These are phyloP conservation scores for Tremella fuciformis DNA, from an alignment of 768 basidiomycete species.

Conservation along the genomic window DNA sequence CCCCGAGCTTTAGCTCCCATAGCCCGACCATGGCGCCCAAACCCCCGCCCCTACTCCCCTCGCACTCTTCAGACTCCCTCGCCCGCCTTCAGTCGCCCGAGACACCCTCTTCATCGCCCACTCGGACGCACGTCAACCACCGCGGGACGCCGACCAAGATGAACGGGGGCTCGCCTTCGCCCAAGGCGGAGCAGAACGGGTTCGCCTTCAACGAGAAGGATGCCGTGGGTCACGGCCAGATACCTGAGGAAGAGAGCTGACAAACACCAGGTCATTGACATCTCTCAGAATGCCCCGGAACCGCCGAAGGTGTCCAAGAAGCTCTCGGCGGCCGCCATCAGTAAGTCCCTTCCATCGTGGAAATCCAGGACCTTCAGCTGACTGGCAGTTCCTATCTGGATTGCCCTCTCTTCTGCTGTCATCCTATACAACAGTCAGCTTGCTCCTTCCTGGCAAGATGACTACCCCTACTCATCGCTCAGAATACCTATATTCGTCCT, in stretches of 20 bases:
- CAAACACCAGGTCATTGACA: conserved; percentile 18
- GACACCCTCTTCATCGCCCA: neutral
- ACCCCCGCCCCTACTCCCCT: conserved; percentile 8
- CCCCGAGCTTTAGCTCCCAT: neutral
- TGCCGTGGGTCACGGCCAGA: neutral
- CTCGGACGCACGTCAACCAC: conserved; percentile 4
- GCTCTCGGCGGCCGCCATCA: conserved; percentile 32
- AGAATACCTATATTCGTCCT: conserved; percentile 59
- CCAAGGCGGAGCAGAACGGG: neutral
- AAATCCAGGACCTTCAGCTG: neutral
- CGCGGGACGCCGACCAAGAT: neutral
- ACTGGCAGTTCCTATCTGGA: conserved; percentile 73
- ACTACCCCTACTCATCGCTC: conserved; percentile 33
- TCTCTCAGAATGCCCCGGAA: conserved; percentile 27
- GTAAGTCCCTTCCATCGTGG: conserved; percentile 16
- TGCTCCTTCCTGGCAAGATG: conserved; percentile 52
- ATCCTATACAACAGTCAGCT: conserved; percentile 90
- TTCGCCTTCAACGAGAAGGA: conserved; percentile 1
- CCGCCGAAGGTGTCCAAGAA: conserved; percentile 9
- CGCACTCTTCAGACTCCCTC: conserved; percentile 3
- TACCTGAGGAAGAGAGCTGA: neutral
- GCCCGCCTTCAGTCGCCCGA: neutral
- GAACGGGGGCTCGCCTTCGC: neutral
- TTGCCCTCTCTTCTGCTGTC: conserved; percentile 76
- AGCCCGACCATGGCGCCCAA: neutral